These are phyloP conservation scores for Peribolospora baueri DNA, from an alignment of 768 basidiomycete genomes.

Conservation along the genomic window DNA sequence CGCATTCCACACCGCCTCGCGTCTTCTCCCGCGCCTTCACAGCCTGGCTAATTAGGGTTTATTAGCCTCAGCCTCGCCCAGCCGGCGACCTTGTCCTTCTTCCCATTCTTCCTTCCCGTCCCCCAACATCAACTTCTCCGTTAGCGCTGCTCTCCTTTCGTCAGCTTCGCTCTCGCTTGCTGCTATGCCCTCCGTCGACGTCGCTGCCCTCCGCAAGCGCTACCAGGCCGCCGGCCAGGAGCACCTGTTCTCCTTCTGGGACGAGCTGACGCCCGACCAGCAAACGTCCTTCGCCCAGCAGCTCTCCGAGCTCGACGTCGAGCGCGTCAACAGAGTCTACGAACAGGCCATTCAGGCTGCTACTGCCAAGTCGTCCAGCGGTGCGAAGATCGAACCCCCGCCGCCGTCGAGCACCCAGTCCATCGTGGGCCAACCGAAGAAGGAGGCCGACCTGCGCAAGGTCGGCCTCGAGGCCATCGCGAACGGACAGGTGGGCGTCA, in stretches of 20 bases:
- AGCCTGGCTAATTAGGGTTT: no score
- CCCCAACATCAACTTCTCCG: no score
- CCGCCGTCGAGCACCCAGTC: slow-evolving; percentile 52
- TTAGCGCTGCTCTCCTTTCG: no score
- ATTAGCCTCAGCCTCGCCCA: no score
- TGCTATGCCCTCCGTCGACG: neutral
- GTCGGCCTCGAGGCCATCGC: slow-evolving; percentile 60
- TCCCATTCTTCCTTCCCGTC: no score
- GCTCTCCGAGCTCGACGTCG: slow-evolving; percentile 56
- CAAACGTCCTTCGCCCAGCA: slow-evolving; percentile 41
- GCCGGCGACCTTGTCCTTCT: no score
- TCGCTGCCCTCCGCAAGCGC: slow-evolving; percentile 3
- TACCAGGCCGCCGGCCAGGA: slow-evolving; percentile 43
- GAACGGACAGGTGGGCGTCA: slow-evolving; percentile 64
- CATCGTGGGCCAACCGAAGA: slow-evolving; percentile 29
- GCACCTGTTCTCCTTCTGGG: slow-evolving; percentile 76
- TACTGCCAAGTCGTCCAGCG: slow-evolving; percentile 21
- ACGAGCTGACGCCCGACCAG: slow-evolving; percentile 38
- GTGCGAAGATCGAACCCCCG: slow-evolving; percentile 48
- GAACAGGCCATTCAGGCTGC: slow-evolving; percentile 41
- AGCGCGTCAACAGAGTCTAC: slow-evolving; percentile 77
- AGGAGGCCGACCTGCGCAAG: slow-evolving; percentile 46
- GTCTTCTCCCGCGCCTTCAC: no score
- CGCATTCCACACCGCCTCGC: no score
- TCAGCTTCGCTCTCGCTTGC: no score